Evolutionary conservation across 2,329 filamentous ascomycete species (phyloP).

Genomic region (Bipolaris victoriae): DNA sequence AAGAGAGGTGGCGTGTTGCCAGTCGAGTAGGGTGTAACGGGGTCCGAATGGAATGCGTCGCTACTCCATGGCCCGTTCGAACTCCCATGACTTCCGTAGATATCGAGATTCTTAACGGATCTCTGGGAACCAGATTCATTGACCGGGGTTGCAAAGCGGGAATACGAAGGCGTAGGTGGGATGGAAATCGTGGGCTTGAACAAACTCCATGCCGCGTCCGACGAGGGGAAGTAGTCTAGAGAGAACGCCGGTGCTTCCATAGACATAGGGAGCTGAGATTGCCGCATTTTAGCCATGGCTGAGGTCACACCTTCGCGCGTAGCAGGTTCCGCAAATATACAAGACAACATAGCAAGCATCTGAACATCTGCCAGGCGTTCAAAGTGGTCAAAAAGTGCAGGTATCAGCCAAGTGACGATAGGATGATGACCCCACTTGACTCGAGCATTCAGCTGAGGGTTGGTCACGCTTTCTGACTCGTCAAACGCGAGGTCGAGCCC

Average conservation of each 20-base stretch:
- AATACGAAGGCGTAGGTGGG: slow-evolving; percentile 40
- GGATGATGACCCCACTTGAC: slow-evolving; percentile 65
- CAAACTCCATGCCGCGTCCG: slow-evolving; percentile 52
- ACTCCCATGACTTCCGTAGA: slow-evolving; percentile 58
- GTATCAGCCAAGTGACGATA: slow-evolving; percentile 63
- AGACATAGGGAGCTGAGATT: slow-evolving; percentile 49
- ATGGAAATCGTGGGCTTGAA: slow-evolving; percentile 48
- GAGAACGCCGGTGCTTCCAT: slow-evolving; percentile 55
- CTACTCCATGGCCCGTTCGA: slow-evolving; percentile 58
- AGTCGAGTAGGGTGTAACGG: slow-evolving; percentile 59
- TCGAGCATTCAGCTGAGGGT: slow-evolving; percentile 51
- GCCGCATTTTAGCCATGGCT: slow-evolving; percentile 45
- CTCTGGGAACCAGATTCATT: slow-evolving; percentile 42
- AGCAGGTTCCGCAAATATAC: slow-evolving; percentile 61
- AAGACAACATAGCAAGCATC: slow-evolving; percentile 70
- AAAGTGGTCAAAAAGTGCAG: slow-evolving; percentile 64
- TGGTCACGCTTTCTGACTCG: slow-evolving; percentile 47
- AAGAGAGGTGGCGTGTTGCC: slow-evolving; percentile 59
- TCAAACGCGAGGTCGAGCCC: slow-evolving; percentile 57
- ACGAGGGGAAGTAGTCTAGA: slow-evolving; percentile 55
- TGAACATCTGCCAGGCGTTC: slow-evolving; percentile 67
- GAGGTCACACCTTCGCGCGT: slow-evolving; percentile 49
- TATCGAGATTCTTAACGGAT: slow-evolving; percentile 40
- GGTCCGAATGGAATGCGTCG: slow-evolving; percentile 50
- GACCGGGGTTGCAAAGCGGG: slow-evolving; percentile 38